Evolutionary conservation across 495 filamentous ascomycete genomes (phyloP).

Genomic region (Penicillium bialowiezense): DNA sequence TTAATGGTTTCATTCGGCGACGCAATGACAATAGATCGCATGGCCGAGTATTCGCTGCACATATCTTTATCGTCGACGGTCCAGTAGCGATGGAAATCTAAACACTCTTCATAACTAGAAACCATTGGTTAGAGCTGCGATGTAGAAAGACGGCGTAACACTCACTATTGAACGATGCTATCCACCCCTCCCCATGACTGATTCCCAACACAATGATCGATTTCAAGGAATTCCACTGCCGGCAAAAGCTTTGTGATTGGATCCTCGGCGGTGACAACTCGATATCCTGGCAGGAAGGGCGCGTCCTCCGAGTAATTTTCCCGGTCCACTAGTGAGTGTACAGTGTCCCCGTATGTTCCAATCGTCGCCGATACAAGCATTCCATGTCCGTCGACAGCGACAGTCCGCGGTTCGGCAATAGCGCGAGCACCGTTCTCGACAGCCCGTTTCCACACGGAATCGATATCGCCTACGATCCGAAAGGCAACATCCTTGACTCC

Average conservation of each 20-base stretch:
- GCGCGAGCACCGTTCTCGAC: slow-evolving; percentile 58
- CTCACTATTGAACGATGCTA: slow-evolving; percentile 63
- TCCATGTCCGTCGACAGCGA: slow-evolving; percentile 41
- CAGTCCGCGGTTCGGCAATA: slow-evolving; percentile 51
- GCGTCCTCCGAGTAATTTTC: slow-evolving; percentile 49
- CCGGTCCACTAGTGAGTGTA: slow-evolving; percentile 73
- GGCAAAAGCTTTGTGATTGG: slow-evolving; percentile 48
- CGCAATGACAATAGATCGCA: slow-evolving; percentile 75
- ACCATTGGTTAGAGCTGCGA: background rate
- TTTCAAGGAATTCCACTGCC: slow-evolving; percentile 54
- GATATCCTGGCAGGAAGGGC: slow-evolving; percentile 73
- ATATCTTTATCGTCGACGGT: slow-evolving; percentile 75
- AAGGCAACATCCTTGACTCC: slow-evolving; percentile 83
- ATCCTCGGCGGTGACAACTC: slow-evolving; percentile 35
- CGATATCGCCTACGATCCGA: slow-evolving; percentile 65
- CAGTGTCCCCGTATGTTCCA: slow-evolving; percentile 78
- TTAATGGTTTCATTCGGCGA: slow-evolving; percentile 70
- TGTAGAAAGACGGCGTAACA: background rate
- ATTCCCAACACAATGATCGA: slow-evolving; percentile 88
- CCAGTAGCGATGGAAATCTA: slow-evolving; percentile 87
- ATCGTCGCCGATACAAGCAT: slow-evolving; percentile 63
- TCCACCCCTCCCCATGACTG: slow-evolving; percentile 78
- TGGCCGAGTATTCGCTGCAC: slow-evolving; percentile 76
- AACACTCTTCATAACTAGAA: slow-evolving; percentile 65
- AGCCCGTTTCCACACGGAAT: slow-evolving; percentile 62